A percentile compares a stretch with the other conserved stretches of the same genome.
These are phyloP conservation scores for Elsinoe ampelina DNA, from an alignment of 2,329 filamentous ascomycete genomes.

Conservation along the genomic window DNA sequence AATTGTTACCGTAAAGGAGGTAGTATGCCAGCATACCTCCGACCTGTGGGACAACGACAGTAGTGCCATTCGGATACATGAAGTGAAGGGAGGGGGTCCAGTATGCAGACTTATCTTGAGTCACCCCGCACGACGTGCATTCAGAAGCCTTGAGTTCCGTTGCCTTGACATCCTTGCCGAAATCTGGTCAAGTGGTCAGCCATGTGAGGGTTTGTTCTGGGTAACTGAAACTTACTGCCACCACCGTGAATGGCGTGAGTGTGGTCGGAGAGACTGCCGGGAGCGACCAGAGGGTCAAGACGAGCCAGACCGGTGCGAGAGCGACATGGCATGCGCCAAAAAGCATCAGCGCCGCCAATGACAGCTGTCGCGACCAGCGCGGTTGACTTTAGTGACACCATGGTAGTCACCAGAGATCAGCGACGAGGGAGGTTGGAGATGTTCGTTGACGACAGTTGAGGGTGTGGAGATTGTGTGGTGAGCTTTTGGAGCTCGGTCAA, in stretches of 20 bases:
- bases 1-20: conserved; percentile 55
- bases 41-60: conserved; percentile 60
- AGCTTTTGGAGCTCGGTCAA: background rate
- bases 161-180: conserved; percentile 50
- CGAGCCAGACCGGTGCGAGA: conserved; percentile 59
- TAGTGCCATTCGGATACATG: conserved; percentile 55
- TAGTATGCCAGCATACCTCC: conserved; percentile 92
- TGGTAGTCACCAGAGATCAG: background rate
- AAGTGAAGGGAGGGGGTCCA: conserved; percentile 76
- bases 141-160: conserved; percentile 49
- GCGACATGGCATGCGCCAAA: conserved; percentile 85
- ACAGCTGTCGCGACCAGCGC: conserved; percentile 19
- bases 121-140: conserved; percentile 75
- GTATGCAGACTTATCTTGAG: conserved; percentile 78
- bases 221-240: conserved; percentile 49
- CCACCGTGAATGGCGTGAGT: conserved; percentile 69
- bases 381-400: conserved; percentile 13
- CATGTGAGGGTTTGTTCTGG: background rate
- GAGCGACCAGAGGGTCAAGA: conserved; percentile 59
- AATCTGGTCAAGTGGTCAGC: conserved; percentile 42
- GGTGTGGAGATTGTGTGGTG: background rate
- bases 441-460: conserved; percentile 5
- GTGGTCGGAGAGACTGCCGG: conserved; percentile 52
- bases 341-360: conserved; percentile 43
- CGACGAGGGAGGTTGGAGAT: conserved; percentile 9